Percentiles rank a stretch among this genome's conserved stretches.
These are phyloP conservation scores for Waltergamsia citrina DNA, from an alignment of 2,329 filamentous ascomycete genomes.

Conservation along the genomic window DNA sequence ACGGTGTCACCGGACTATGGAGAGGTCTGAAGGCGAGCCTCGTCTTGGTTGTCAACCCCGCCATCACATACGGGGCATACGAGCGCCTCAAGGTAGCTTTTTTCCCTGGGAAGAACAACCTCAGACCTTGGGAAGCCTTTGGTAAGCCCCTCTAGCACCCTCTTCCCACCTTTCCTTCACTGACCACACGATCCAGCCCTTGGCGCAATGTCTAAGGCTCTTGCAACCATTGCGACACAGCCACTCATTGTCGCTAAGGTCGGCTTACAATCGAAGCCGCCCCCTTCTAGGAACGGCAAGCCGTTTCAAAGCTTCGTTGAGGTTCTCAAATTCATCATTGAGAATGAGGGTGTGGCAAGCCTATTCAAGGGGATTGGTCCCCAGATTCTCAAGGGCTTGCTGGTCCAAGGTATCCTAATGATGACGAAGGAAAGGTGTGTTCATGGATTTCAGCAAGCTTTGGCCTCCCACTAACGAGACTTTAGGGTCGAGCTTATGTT, in stretches of 20 bases:
- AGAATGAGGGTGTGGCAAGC: slow-evolving; percentile 74
- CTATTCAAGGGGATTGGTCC: slow-evolving; percentile 96
- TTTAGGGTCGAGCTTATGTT: slow-evolving; percentile 78
- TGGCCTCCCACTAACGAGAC: slow-evolving; percentile 8
- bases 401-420: slow-evolving; percentile 96
- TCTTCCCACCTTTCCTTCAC: neutral
- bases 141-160: slow-evolving; percentile 44
- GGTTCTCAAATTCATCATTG: slow-evolving; percentile 88
- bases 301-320: slow-evolving; percentile 90
- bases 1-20: slow-evolving; percentile 86
- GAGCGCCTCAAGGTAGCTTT: slow-evolving; percentile 72
- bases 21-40: slow-evolving; percentile 91
- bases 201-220: slow-evolving; percentile 82
- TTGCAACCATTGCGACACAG: slow-evolving; percentile 88
- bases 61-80: slow-evolving; percentile 96
- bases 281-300: slow-evolving; percentile 73
- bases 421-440: slow-evolving; percentile 93
- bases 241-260: slow-evolving; percentile 97
- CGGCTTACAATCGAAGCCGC: slow-evolving; percentile 86
- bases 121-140: slow-evolving; percentile 85
- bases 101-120: slow-evolving; percentile 65
- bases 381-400: slow-evolving; percentile 82
- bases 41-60: slow-evolving; percentile 90
- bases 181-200: slow-evolving; percentile 49
- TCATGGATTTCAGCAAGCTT: neutral